Conservation (phyloP, 306 rosid genomes). For the Medicago truncatula region DNA sequence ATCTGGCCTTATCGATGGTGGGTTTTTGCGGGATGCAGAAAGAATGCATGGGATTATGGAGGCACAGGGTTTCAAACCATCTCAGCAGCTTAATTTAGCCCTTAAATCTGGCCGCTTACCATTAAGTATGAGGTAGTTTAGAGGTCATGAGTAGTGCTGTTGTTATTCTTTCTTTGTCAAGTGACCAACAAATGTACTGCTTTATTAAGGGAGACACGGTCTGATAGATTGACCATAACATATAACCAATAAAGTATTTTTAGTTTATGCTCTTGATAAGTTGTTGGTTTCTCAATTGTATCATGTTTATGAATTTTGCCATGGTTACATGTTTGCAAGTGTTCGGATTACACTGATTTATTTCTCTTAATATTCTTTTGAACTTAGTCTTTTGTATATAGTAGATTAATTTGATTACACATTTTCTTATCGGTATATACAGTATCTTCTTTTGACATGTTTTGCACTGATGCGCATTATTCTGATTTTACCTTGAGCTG, state of each 20-base stretch:
- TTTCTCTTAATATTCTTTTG: constrained; percentile 25
- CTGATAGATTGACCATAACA: constrained; percentile 37
- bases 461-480: not conserved
- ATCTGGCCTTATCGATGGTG: constrained; percentile 58
- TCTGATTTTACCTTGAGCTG: not conserved
- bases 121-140: constrained; percentile 54
- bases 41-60: constrained; percentile 64
- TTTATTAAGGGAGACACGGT: constrained; percentile 33
- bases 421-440: not conserved
- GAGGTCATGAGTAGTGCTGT: constrained; percentile 27
- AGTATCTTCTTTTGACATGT: not conserved
- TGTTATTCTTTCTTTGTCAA: constrained; percentile 31
- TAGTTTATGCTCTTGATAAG: constrained; percentile 38
- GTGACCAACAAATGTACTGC: constrained; percentile 25
- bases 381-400: constrained; percentile 3
- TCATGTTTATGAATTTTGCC: constrained; percentile 35
- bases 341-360: constrained; percentile 19
- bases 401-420: constrained; percentile 6
- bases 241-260: constrained; percentile 41
- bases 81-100: constrained; percentile 36
- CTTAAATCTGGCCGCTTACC: constrained; percentile 29
- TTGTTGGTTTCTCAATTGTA: constrained; percentile 33
- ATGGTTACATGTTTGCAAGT: constrained; percentile 29
- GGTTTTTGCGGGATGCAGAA: constrained; percentile 67
- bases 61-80: constrained; percentile 62